Conservation (phyloP, 768 basidiomycete genomes). For the Melanogaster broomeanus region DNA sequence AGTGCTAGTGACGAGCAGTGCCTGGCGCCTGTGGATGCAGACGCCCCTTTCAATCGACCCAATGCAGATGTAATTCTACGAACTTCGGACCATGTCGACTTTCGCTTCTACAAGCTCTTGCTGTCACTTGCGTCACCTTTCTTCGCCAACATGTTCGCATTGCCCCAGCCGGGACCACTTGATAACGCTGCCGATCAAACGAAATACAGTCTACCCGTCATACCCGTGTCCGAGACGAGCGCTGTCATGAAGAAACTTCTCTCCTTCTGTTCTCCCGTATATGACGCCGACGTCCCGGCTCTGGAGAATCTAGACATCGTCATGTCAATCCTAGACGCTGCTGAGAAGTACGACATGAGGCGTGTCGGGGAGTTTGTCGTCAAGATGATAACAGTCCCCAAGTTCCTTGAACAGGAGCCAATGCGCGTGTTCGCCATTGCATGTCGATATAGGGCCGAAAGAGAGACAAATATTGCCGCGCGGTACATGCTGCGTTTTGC, state of each 20-base stretch:
- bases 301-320: slow-evolving; percentile 43
- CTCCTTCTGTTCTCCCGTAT: slow-evolving; percentile 50
- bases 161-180: slow-evolving; percentile 43
- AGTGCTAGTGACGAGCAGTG: slow-evolving; percentile 1
- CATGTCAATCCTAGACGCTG: slow-evolving; percentile 45
- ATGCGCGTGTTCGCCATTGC: slow-evolving; percentile 40
- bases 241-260: slow-evolving; percentile 43
- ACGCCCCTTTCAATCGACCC: slow-evolving; percentile 47
- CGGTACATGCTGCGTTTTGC: slow-evolving; percentile 38
- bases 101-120: slow-evolving; percentile 55
- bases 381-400: slow-evolving; percentile 31
- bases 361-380: slow-evolving; percentile 38
- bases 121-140: slow-evolving; percentile 59
- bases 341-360: slow-evolving; percentile 53
- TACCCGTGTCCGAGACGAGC: slow-evolving; percentile 50
- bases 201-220: slow-evolving; percentile 40
- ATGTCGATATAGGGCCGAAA: slow-evolving; percentile 36
- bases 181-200: slow-evolving; percentile 30
- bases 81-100: slow-evolving; percentile 52
- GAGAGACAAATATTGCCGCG: slow-evolving; percentile 38
- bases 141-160: slow-evolving; percentile 55
- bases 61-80: slow-evolving; percentile 56
- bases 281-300: slow-evolving; percentile 32
- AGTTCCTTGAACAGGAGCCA: slow-evolving; percentile 36
- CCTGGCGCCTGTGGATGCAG: slow-evolving; percentile 28